Evolutionary conservation across 169 alveolate genomes (phyloP), one percentile per base, ranked within the genome.

Genomic region (Cryptosporidium sp.): DNA sequence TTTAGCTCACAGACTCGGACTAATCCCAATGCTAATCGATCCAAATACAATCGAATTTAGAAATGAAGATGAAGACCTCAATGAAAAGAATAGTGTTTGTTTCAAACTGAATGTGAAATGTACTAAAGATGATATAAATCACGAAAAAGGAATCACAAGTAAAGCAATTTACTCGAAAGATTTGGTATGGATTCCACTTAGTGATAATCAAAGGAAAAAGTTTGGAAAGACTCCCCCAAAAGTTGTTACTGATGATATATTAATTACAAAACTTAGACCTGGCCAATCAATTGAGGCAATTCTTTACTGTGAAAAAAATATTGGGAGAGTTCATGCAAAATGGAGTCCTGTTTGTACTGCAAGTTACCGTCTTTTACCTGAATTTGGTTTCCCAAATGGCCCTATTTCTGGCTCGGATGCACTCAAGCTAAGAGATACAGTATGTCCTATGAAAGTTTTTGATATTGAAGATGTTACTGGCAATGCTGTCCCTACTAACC

Each of bases 321-420:
- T 97, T 61, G 99, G 99, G 29, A 96, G 95, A 89, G 95, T 97
- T 9, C 99, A 98, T 94, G 99, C 99, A 16, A 98, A 98, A 94
- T 98, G 99, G 99, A 97, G 99, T 67, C 99, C 99, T 10, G 99
- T 98, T 29, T 95, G 98, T 69, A 97, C 99, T 56, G 99, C 99
- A 42, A 98, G 94, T 70, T 98, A 98, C 94, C 96, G 99, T 72
- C 96, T 98, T 60, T 92, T 96, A 92, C 96, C 99, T 96, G 69
- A 91, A 87, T 58, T 91, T 93, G 14, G 92, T 91, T 86, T 92
- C 52, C 85, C 86, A 21, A 65, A 91, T 18, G 92, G 92, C 67
- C 94, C 94, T 23, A 92, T 97, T 48, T 91, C 91, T 21, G 96
- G 96, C 14, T 95, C 95, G 33, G 99, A 96, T 58, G 98, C 98